Base-by-base conservation (phyloP, 805 yeast genomes). In the Nakazawaea wickerhamii region DNA sequence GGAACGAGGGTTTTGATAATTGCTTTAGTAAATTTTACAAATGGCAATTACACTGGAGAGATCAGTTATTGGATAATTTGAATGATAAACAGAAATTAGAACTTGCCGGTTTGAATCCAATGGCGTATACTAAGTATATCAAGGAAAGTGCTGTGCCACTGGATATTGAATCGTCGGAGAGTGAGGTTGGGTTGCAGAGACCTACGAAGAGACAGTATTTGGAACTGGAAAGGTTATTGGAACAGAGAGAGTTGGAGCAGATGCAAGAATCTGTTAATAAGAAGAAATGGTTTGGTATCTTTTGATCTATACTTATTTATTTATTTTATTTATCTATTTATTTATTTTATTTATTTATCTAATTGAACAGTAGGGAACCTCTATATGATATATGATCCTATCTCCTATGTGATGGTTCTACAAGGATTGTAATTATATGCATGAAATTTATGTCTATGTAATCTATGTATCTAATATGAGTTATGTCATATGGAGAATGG, bases 1-100 rank as follows among this genome's bases (percentile, higher is more conserved):
- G 95, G 95, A 85, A 87, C 55, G 93, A 86, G 45, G 89, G 89
- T 3, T 74, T 75, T 48, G 91, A 86, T 44, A 81, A 86, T 53
- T 78, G 83, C 6, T 79, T 86, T 61, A 73, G 87, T 10, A 77
- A 73, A 31, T 77, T 84, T 38, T 79, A 85, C 58, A 61, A 91
- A 38, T 58, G 68, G 20, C 79, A 86, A 48, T 68, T 86, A 33
- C 61, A 73, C 30, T 35, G 73, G 36, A 76, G 84, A 54, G 80
- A 79, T 48, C 51, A 57, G 41, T 35, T 83, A 2, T 47, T 71
- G n/a, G 83, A 84, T 1, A 61, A 61, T 15, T 65, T 87, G 44
- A 60, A 73, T 4, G 77, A 71, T 8, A 72, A 72, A 48, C 90
- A 86, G 52, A 68, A 67, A 52, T 77, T 75, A 35, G 95, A 86